Evolutionary conservation across 202 grass and related monocot species (phyloP), one percentile per base, ranked within the genome.

Genomic region (Dendrocalamus latiflorus): DNA sequence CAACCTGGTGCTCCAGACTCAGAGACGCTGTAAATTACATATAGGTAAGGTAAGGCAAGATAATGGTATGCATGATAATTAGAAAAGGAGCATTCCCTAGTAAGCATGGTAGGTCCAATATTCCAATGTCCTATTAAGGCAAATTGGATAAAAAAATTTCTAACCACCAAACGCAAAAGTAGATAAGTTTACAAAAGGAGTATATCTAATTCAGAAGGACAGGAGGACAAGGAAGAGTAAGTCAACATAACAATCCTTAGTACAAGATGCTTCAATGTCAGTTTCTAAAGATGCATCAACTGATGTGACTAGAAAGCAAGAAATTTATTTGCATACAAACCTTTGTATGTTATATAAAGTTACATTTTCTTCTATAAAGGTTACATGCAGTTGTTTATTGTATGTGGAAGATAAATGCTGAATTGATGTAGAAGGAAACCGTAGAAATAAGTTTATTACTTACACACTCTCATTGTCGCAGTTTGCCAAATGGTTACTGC

Each of bases 401-500:
- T 79, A 63, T 38, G 4, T 53, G 16, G 60, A 64, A 58, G 33
- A 44, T 53, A 38, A 71, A 17, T 69, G 47, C 44, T 77, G 4
- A 44, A 82, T 72, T 50, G 12, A 65, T 65, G 75, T 9, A 49
- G 43, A 58, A 43, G 37, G 26, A 76, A 68, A 48, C 20, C 18
- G 67, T 24, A 56, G 48, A 65, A 74, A 86, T 41, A 72, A 57
- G 48, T 84, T 60, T 77, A 81, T 60, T 89, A 93, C 96, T 93
- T 94, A 99, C 96, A 81, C 75, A 56, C 90, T 91, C 78, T 94
- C 93, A 57, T 90, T 88, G 69, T 94, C 88, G 47, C 81, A 87
- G 66, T 84, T 94, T 56, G 84, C 79, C 86, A 69, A 89, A 65
- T 91, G 88, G 61, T 75, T 93, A n/a, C 86, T 88, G 59, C 89